Base-by-base conservation (phyloP, 768 basidiomycete species). In the Xanthoconium purpureum region DNA sequence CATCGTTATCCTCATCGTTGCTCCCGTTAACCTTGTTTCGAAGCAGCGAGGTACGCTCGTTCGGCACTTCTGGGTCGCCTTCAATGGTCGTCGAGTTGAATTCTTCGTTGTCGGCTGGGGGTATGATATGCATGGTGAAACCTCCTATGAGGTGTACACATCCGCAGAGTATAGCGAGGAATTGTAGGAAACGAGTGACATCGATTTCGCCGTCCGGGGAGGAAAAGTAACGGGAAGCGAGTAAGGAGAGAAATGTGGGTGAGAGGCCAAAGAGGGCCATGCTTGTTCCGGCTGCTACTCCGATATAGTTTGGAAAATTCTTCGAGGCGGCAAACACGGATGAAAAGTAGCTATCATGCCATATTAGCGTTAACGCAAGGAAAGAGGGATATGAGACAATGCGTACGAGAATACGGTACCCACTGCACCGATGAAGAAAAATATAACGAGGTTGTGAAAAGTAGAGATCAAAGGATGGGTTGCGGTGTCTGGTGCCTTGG, bases 241-340 rank as follows among this genome's bases (percentile, higher is more conserved):
- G 57, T 24, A 80, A 55, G 20, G 89, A 86, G 8, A 91, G 78
- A 61, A 89, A 82, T 20, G 91, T 74, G 0, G 91, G 91, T 0
- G 91, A 93, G 35, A 91, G 78, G n/a, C 91, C 89, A 64, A 91
- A 91, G 24, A 91, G 72, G 3, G 88, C 82, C 77, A 84, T 84
- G 65, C 79, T 85, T 11, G 75, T 71, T 5, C 88, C 91, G 1
- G 87, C 78, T 12, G 88, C 83, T 28, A 84, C 69, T 18, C 88
- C 88, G 44, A 82, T 80, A 60, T 85, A 81, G 6, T 74, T 66
- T 8, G 88, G 85, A 58, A 91, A 91, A 42, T 74, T 77, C 71
- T 83, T 84, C 4, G 88, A 85, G 0, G 90, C 89, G 11, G 88
- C 79, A 68, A 93, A 91, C 14, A 92, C 70, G 8, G 83, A 80